These are phyloP conservation scores for Knoxdaviesia proteae DNA, from an alignment of 2,329 filamentous ascomycete genomes.

Conservation along the genomic window DNA sequence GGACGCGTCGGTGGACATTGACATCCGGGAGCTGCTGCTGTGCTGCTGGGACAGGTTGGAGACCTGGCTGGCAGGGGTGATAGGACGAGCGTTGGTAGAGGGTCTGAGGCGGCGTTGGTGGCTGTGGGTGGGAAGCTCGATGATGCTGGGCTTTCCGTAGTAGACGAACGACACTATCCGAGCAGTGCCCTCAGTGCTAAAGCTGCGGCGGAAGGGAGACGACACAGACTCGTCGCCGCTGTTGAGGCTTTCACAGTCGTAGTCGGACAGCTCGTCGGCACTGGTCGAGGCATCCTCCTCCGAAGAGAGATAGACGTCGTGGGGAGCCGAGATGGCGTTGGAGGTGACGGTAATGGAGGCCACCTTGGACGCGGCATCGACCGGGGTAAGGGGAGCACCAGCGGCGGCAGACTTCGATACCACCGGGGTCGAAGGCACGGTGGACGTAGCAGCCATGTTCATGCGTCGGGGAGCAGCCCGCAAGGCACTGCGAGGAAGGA, in stretches of 20 bases:
- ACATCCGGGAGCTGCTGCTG: background rate
- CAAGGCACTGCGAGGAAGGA: slow-evolving; percentile 23
- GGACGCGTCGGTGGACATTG: too few species aligned
- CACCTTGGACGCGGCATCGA: too few species aligned
- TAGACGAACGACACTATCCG: slow-evolving; percentile 37
- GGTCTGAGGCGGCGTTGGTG: slow-evolving; percentile 13
- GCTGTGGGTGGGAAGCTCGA: slow-evolving; percentile 20
- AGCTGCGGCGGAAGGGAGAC: slow-evolving; percentile 7
- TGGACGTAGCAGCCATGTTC: too few species aligned
- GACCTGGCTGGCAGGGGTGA: slow-evolving; percentile 14
- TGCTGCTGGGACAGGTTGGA: slow-evolving; percentile 11
- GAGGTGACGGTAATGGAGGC: too few species aligned
- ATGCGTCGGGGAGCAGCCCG: slow-evolving; percentile 8
- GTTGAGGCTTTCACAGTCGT: slow-evolving; percentile 23
- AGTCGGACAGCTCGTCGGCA: slow-evolving; percentile 37
- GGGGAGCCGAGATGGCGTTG: slow-evolving; percentile 15
- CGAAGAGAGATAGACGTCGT: slow-evolving; percentile 42
- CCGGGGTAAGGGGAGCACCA: too few species aligned
- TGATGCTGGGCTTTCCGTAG: slow-evolving; percentile 35
- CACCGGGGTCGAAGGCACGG: too few species aligned
- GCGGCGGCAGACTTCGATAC: too few species aligned
- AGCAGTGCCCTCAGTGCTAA: slow-evolving; percentile 33
- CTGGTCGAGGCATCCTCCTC: slow-evolving; percentile 45
- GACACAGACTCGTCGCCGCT: slow-evolving; percentile 10
- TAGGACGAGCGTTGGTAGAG: slow-evolving; percentile 2